Percentiles rank a stretch among this genome's conserved stretches.
Evolutionary conservation across 2,329 filamentous ascomycete genomes (phyloP).

Genomic region (Stagonosporopsis vannaccii): DNA sequence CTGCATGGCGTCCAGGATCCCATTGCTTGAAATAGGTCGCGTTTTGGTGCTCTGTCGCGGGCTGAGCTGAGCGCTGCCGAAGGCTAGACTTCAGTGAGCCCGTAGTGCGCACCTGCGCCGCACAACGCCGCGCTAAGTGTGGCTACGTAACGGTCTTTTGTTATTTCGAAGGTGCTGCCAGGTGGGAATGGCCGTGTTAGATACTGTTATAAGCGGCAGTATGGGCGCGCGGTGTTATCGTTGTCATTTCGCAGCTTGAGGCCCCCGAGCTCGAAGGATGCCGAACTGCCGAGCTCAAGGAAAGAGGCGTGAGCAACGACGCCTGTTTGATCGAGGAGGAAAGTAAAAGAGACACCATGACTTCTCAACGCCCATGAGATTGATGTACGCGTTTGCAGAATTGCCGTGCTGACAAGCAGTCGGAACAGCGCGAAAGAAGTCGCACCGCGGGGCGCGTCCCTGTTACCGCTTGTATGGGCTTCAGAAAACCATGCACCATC

Average conservation of each 20-base stretch:
- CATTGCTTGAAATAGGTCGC: constrained; percentile 8
- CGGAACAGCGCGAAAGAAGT: too few relatives aligned
- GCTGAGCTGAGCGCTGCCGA: constrained; percentile 14
- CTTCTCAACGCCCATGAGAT: too few relatives aligned
- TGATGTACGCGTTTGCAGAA: too few relatives aligned
- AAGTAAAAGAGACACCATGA: too few relatives aligned
- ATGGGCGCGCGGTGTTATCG: not conserved
- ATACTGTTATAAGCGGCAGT: constrained; percentile 1
- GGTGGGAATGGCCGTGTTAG: not conserved
- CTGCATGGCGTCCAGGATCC: not conserved
- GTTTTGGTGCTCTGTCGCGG: not conserved
- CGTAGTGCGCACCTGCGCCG: constrained; percentile 6
- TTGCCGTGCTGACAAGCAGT: too few relatives aligned
- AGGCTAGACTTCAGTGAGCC: constrained; percentile 6
- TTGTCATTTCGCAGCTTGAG: not conserved
- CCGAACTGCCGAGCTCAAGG: not conserved
- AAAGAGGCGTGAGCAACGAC: not conserved
- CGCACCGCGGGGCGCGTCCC: too few relatives aligned
- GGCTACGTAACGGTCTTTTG: constrained; percentile 2
- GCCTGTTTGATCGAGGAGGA: not conserved
- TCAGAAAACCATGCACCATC: too few relatives aligned
- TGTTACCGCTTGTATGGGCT: too few relatives aligned
- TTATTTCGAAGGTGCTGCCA: not conserved
- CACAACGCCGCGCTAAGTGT: constrained; percentile 8
- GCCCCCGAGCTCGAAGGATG: not conserved